Evolutionary conservation across 2,329 filamentous ascomycete species (phyloP).

Genomic region (Volutella citrinella): DNA sequence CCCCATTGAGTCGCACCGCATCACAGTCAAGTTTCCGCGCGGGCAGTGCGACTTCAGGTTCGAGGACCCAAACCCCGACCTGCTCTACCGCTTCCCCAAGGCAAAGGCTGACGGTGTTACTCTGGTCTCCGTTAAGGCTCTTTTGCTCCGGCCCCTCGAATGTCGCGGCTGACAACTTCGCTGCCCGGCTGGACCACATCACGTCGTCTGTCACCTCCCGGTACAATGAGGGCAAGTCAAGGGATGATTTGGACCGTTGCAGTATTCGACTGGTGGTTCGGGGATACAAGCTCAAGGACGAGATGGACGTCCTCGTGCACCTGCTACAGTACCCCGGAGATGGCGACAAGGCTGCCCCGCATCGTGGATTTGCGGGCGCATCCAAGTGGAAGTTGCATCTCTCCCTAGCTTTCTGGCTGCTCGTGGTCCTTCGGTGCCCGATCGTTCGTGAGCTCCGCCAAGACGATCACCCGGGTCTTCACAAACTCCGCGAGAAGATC

Average conservation of each 20-base stretch:
- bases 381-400: constrained; percentile 13
- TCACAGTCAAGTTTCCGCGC: no score
- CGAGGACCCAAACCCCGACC: no score
- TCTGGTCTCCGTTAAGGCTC: no score
- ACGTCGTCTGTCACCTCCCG: not conserved
- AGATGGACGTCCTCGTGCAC: constrained; percentile 2
- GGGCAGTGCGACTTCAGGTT: no score
- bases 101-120: no score
- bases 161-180: constrained; percentile 5
- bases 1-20: no score
- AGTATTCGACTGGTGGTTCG: constrained; percentile 6
- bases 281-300: not conserved
- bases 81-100: no score
- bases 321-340: not conserved
- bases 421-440: constrained; percentile 7
- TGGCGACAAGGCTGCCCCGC: not conserved
- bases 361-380: not conserved
- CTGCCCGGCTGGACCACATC: not conserved
- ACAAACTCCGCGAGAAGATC: constrained; percentile 2
- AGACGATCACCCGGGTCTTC: constrained; percentile 6
- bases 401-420: constrained; percentile 13
- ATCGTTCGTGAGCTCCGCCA: not conserved
- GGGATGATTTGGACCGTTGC: accelerated
- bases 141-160: constrained; percentile 9
- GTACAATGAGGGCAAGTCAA: not conserved